phyloP scores from a whole-genome alignment of 176 grass and related monocot genomes.

The Lolium multiflorum region DNA sequence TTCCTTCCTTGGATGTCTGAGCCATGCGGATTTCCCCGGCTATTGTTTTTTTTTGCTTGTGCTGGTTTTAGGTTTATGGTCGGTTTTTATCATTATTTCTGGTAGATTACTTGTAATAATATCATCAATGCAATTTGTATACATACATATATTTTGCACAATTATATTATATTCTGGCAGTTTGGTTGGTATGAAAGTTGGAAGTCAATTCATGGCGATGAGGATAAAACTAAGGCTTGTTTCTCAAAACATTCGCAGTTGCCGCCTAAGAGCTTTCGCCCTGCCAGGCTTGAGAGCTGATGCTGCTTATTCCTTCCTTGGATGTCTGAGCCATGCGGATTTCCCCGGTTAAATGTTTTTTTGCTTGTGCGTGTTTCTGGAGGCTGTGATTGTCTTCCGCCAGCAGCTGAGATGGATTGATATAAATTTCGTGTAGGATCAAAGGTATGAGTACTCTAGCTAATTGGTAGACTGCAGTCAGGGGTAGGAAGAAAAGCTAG shows the following conservation, averaged over 20 bases:
- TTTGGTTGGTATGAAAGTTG: background rate
- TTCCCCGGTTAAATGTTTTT: constrained; percentile 3
- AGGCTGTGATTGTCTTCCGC: too few species aligned
- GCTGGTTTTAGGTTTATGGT: constrained; percentile 2
- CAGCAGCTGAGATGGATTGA: too few species aligned
- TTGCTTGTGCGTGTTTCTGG: constrained; percentile 21
- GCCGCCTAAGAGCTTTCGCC: constrained; percentile 69
- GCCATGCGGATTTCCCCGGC: background rate
- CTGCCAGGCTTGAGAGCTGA: constrained; percentile 33
- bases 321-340: background rate
- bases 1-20: background rate
- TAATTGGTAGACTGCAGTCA: background rate
- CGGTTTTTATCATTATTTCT: background rate
- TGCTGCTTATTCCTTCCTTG: too few species aligned
- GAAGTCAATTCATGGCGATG: background rate
- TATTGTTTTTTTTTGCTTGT: constrained; percentile 61
- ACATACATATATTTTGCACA: too few species aligned
- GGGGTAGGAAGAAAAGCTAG: background rate
- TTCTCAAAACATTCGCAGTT: constrained; percentile 78
- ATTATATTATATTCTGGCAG: too few species aligned
- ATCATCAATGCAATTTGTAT: too few species aligned
- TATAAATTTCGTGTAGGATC: too few species aligned
- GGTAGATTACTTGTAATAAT: too few species aligned
- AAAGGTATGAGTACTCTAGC: too few species aligned
- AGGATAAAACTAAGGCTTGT: constrained; percentile 60